Evolutionary conservation across 805 yeast species (phyloP).

Genomic region (Yarrowia divulgata): DNA sequence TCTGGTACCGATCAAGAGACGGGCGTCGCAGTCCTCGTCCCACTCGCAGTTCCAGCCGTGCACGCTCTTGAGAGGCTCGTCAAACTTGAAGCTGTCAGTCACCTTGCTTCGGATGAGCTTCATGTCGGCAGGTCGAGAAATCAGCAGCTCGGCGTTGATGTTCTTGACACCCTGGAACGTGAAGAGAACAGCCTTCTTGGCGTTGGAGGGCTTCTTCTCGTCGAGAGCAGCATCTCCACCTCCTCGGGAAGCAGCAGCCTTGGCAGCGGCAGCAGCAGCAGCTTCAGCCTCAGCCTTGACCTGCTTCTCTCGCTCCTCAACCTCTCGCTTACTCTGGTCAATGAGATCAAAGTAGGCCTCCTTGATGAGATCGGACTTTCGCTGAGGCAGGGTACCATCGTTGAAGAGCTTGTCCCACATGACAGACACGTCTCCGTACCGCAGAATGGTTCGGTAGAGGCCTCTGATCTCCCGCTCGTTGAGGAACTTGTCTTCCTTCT

Average conservation of each 20-base stretch:
- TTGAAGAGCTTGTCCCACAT: slow-evolving; percentile 86
- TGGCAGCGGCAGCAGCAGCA: slow-evolving; percentile 49
- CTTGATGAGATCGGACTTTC: slow-evolving; percentile 78
- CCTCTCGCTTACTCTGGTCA: slow-evolving; percentile 64
- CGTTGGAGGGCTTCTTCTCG: slow-evolving; percentile 65
- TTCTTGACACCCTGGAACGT: slow-evolving; percentile 87
- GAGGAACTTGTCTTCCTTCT: slow-evolving; percentile 56
- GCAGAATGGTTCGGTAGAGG: slow-evolving; percentile 79
- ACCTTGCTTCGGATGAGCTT: slow-evolving; percentile 63
- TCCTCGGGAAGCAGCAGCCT: slow-evolving; percentile 44
- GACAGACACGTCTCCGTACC: slow-evolving; percentile 75
- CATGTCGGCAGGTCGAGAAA: slow-evolving; percentile 87
- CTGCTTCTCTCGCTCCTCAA: slow-evolving; percentile 58
- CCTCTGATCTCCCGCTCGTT: slow-evolving; percentile 88
- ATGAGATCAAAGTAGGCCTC: slow-evolving; percentile 78
- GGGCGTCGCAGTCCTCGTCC: slow-evolving; percentile 83
- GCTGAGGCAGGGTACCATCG: slow-evolving; percentile 87
- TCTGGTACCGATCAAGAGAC: slow-evolving; percentile 82
- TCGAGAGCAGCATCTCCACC: slow-evolving; percentile 57
- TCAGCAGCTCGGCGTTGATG: slow-evolving; percentile 85
- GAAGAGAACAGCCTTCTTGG: slow-evolving; percentile 87
- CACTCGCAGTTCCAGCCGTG: slow-evolving; percentile 92
- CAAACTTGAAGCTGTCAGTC: slow-evolving; percentile 63
- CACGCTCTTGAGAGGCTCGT: slow-evolving; percentile 74
- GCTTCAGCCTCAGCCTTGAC: slow-evolving; percentile 47